Percentiles rank a stretch among this genome's conserved stretches.
Evolutionary conservation across 2,329 filamentous ascomycete genomes (phyloP).

Genomic region (Ophidiomyces ophidiicola): DNA sequence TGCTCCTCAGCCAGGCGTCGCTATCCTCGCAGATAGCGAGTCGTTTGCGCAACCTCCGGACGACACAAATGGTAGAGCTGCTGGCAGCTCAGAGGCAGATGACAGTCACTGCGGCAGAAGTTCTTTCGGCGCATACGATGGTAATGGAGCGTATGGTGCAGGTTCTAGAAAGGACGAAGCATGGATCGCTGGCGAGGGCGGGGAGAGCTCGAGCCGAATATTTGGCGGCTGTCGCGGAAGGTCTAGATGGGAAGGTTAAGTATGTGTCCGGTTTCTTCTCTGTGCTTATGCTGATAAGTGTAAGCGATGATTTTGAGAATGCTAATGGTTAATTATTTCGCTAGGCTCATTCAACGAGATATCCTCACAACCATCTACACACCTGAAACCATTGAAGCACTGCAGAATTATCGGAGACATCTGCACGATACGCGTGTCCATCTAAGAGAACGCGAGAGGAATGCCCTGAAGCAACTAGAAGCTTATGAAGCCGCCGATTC

Average conservation of each 20-base stretch:
- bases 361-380: slow-evolving; percentile 29
- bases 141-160: slow-evolving; percentile 29
- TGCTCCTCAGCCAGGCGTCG: not conserved
- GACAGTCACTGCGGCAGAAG: slow-evolving; percentile 25
- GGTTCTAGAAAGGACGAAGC: slow-evolving; percentile 31
- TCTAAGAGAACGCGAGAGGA: slow-evolving; percentile 23
- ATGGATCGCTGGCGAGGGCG: slow-evolving; percentile 27
- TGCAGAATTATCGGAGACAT: slow-evolving; percentile 26
- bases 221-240: slow-evolving; percentile 28
- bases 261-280: slow-evolving; percentile 18
- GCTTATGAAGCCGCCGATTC: slow-evolving; percentile 25
- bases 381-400: slow-evolving; percentile 26
- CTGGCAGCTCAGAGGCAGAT: slow-evolving; percentile 25
- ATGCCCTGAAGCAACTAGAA: slow-evolving; percentile 24
- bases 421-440: slow-evolving; percentile 20
- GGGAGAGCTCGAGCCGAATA: slow-evolving; percentile 31
- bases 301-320: not conserved
- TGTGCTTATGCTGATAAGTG: not conserved
- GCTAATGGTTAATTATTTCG: slow-evolving; percentile 1
- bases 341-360: slow-evolving; percentile 29
- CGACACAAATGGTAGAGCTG: slow-evolving; percentile 24
- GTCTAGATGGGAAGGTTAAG: slow-evolving; percentile 29
- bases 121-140: slow-evolving; percentile 24
- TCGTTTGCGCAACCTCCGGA: slow-evolving; percentile 22
- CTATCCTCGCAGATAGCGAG: slow-evolving; percentile 22